Base-by-base conservation (phyloP, 805 yeast species). In the Tetrapisispora iriomotensis region DNA sequence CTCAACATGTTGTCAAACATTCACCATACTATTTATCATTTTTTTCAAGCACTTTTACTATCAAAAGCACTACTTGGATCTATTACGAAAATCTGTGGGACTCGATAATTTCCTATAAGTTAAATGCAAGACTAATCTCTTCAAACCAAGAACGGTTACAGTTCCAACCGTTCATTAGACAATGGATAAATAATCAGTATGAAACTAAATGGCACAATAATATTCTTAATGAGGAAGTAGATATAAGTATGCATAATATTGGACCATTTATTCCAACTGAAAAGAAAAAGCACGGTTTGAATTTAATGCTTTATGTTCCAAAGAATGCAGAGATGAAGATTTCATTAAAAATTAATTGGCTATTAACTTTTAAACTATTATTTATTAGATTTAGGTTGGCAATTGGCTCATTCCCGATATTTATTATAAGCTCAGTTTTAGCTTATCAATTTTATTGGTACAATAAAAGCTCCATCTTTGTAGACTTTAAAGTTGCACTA, bases 181-280 rank as follows among this genome's bases (percentile, higher is more conserved):
- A 87, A 57, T 72, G 72, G 62, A 64, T 75, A 4, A 62, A 66
- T 9, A 77, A 75, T 26, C 82, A 83, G 1, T 70, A 64, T 48
- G 96, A 88, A 55, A 71, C 85, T 0, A 86, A 85, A 60, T 88
- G 90, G 87, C 82, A 78, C 50, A 60, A 81, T 8, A 70, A 78
- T 40, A 43, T 78, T 1, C 55, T 64, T 6, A 55, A 64, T 4
- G 54, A 65, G 18, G 58, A 66, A 66, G 42, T 64, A 51, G 43
- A 56, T 67, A 28, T 63, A 62, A 37, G 60, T 67, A 49, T 51
- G 45, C 90, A 83, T 52, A 81, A 83, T 22, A 68, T 75, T 19
- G 77, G 92, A 0, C 90, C 88, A 2, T 82, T 62, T 50, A 71
- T 77, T 2, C 87, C 92, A 4, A 22, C 48, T 5, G 46, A 54